These are phyloP conservation scores for Solanum rostratum DNA, from an alignment of 257 asterid genomes.

Conservation along the genomic window DNA sequence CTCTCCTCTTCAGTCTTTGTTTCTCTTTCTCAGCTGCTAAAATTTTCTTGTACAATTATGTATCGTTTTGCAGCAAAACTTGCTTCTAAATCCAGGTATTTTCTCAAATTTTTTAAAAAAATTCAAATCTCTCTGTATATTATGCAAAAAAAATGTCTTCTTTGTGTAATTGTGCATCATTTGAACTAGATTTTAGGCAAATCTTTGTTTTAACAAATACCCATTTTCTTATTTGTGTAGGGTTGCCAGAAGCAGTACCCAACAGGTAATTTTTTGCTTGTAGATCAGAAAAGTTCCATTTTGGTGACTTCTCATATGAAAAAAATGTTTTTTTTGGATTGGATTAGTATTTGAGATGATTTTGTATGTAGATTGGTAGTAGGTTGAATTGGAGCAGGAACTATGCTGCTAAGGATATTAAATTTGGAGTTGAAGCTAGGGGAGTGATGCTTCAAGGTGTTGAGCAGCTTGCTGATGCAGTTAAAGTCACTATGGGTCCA, in stretches of 20 bases:
- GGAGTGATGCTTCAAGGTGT: constrained; percentile 89
- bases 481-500: constrained; percentile 94
- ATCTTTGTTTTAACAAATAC: not conserved
- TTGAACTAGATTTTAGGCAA: not conserved
- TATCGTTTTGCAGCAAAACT: constrained; percentile 27
- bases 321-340: not conserved
- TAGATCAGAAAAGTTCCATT: not conserved
- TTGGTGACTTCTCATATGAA: not conserved
- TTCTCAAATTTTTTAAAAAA: not conserved
- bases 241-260: constrained; percentile 44
- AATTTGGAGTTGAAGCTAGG: constrained; percentile 89
- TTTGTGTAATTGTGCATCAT: not conserved
- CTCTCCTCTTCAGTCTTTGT: not conserved
- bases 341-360: not conserved
- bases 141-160: not conserved
- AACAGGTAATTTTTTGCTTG: constrained; percentile 28
- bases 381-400: constrained; percentile 59
- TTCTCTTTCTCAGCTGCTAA: not conserved
- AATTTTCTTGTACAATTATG: not conserved
- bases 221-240: constrained; percentile 22
- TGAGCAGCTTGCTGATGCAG: constrained; percentile 92
- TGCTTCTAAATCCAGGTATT: constrained; percentile 23
- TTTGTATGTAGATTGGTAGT: constrained; percentile 39
- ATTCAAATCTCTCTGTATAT: not conserved
- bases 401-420: constrained; percentile 85